A percentile compares a stretch with the other conserved stretches of the same genome.
phyloP scores from a whole-genome alignment of 208 protist genomes.

The Trypanosoma vivax region DNA sequence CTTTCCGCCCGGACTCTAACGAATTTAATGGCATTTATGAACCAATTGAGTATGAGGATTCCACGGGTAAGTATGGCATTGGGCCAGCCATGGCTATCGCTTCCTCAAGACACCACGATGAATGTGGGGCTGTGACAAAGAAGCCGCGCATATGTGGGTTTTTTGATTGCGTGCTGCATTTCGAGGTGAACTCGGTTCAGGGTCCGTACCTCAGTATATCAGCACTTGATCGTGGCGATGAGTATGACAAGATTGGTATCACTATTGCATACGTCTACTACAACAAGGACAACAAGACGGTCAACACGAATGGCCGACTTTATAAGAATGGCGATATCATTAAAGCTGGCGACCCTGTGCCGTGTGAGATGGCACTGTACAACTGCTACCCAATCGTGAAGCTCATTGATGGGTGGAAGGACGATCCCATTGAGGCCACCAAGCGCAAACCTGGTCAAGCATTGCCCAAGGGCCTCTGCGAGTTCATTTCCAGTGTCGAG shows the following conservation, averaged over 20 bases:
- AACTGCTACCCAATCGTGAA: constrained; percentile 88
- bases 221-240: constrained; percentile 86
- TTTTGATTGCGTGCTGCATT: constrained; percentile 90
- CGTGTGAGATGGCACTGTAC: constrained; percentile 67
- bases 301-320: constrained; percentile 64
- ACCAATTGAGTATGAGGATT: constrained; percentile 74
- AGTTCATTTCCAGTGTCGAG: constrained; percentile 77
- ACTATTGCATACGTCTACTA: constrained; percentile 89
- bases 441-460: constrained; percentile 44
- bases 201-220: constrained; percentile 91
- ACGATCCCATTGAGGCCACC: constrained; percentile 56
- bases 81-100: constrained; percentile 83
- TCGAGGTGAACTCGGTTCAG: constrained; percentile 85
- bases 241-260: constrained; percentile 85
- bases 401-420: constrained; percentile 77
- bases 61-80: constrained; percentile 81
- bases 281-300: constrained; percentile 32
- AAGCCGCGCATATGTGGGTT: constrained; percentile 87
- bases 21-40: constrained; percentile 70
- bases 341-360: constrained; percentile 79
- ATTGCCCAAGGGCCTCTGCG: constrained; percentile 73
- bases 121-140: constrained; percentile 86
- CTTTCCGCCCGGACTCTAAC: constrained; percentile 33
- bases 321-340: constrained; percentile 88
- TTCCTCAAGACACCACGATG: constrained; percentile 71